phyloP scores from a whole-genome alignment of 371 early-diverging fungal genomes.

The Apophysomyces variabilis region DNA sequence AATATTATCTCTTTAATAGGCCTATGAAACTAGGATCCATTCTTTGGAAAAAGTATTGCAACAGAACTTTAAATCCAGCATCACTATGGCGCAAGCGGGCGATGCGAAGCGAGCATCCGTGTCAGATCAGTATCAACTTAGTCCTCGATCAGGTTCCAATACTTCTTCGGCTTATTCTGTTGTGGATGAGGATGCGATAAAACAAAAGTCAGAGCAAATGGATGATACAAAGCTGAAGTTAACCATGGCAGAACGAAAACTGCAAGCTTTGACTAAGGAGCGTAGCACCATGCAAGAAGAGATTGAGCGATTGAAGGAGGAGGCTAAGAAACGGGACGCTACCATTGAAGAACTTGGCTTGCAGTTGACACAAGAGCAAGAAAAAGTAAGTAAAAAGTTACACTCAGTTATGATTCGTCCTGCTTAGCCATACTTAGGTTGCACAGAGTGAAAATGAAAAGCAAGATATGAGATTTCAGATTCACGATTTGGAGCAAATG shows the following conservation, averaged over 20 bases:
- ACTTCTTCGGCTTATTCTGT: constrained; percentile 30
- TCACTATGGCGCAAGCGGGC: not conserved
- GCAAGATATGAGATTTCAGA: constrained; percentile 37
- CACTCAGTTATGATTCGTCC: not conserved
- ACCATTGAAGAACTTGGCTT: constrained; percentile 10
- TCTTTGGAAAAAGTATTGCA: constrained; percentile 50
- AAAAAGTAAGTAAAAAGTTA: constrained; percentile 15
- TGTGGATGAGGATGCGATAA: constrained; percentile 17
- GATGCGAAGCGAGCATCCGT: not conserved
- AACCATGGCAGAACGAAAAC: constrained; percentile 6
- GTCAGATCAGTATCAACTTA: not conserved
- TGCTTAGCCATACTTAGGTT: not conserved
- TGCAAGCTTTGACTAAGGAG: constrained; percentile 12
- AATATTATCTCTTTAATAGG: constrained; percentile 15
- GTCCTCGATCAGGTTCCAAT: constrained; percentile 8
- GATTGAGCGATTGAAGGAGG: constrained; percentile 19
- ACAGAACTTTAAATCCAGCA: constrained; percentile 35
- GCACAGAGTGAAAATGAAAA: constrained; percentile 31
- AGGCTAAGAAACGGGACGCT: constrained; percentile 12
- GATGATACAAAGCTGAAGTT: constrained; percentile 16
- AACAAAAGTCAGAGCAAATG: constrained; percentile 2
- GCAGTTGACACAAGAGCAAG: constrained; percentile 25
- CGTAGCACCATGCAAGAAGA: constrained; percentile 8
- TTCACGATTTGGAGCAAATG: constrained; percentile 39
- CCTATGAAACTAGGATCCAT: constrained; percentile 51